Percentiles rank a stretch among this genome's conserved stretches.
Evolutionary conservation across 1,284 basidiomycete genomes (phyloP).

Genomic region (Malassezia caprae): DNA sequence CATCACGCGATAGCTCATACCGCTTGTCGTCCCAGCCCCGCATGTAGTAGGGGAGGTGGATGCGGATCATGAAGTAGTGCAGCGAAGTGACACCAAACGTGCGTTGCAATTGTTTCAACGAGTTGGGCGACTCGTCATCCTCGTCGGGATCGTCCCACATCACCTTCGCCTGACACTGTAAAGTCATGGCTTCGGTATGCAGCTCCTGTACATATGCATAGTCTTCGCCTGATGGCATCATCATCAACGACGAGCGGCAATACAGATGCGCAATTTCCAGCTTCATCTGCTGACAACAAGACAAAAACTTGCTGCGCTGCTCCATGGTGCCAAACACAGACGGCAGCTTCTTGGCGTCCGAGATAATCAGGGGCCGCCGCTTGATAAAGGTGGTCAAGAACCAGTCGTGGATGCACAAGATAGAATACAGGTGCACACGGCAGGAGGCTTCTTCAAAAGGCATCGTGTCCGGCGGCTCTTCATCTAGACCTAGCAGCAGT

Average conservation of each 20-base stretch:
- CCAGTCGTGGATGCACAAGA: slow-evolving; percentile 27
- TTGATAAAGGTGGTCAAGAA: slow-evolving; percentile 10
- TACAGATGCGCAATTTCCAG: slow-evolving; percentile 23
- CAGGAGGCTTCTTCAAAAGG: slow-evolving; percentile 24
- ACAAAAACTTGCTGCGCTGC: slow-evolving; percentile 16
- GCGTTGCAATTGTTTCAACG: slow-evolving; percentile 13
- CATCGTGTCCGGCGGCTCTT: slow-evolving; percentile 26
- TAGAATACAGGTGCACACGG: slow-evolving; percentile 27
- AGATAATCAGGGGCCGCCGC: slow-evolving; percentile 3
- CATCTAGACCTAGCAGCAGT: slow-evolving; percentile 28
- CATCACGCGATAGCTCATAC: slow-evolving; percentile 33
- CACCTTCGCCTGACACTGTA: background rate
- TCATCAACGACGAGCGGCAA: slow-evolving; percentile 22
- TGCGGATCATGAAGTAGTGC: slow-evolving; percentile 9
- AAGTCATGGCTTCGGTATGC: slow-evolving; percentile 19
- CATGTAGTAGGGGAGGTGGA: slow-evolving; percentile 41
- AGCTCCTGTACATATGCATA: slow-evolving; percentile 29
- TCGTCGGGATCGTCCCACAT: background rate
- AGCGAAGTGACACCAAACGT: slow-evolving; percentile 13
- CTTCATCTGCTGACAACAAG: background rate
- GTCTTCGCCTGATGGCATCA: slow-evolving; percentile 26
- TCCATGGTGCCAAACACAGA: slow-evolving; percentile 15
- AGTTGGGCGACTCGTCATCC: background rate
- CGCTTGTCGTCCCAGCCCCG: slow-evolving; percentile 32
- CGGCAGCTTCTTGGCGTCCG: slow-evolving; percentile 7